Percentiles rank a stretch among this genome's conserved stretches.
Conservation (phyloP, 2,329 filamentous ascomycete genomes). For the Myriosclerotinia curreyana region DNA sequence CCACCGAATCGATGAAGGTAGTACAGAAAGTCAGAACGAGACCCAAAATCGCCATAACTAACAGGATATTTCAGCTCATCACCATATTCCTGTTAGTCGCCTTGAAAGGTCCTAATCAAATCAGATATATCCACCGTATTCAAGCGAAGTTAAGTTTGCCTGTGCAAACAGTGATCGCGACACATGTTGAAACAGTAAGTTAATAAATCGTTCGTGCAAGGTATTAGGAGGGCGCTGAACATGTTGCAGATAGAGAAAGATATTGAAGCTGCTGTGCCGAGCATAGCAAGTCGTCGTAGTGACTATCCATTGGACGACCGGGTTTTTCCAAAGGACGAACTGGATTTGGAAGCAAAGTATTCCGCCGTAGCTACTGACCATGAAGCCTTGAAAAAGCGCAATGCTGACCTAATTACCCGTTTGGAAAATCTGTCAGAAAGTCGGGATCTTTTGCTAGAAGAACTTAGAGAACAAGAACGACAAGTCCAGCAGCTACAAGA, state of each 20-base stretch:
- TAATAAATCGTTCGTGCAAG: neutral
- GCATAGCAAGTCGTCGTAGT: neutral
- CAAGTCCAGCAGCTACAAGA: constrained; percentile 36
- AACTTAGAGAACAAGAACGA: constrained; percentile 57
- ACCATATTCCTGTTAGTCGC: constrained; percentile 62
- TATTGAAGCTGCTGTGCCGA: constrained; percentile 15
- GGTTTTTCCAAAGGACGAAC: constrained; percentile 20
- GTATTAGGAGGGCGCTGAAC: constrained; percentile 4
- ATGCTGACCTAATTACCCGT: constrained; percentile 57
- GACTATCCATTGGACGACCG: neutral
- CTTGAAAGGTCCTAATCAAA: constrained; percentile 56
- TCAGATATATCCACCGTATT: constrained; percentile 51
- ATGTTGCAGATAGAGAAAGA: constrained; percentile 15
- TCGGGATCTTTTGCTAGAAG: constrained; percentile 56
- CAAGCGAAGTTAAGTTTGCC: constrained; percentile 43
- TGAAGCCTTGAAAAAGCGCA: constrained; percentile 53
- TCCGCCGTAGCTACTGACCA: constrained; percentile 45
- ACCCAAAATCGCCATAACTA: constrained; percentile 25
- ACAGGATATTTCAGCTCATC: constrained; percentile 50
- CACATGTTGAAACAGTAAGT: constrained; percentile 34
- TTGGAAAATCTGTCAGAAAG: constrained; percentile 59
- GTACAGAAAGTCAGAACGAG: constrained; percentile 12
- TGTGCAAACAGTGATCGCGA: constrained; percentile 43
- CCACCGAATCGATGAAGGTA: constrained; percentile 54
- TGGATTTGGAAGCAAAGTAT: constrained; percentile 51